phyloP scores from a whole-genome alignment of 2,329 filamentous ascomycete genomes.

The Zymoseptoria tritici region DNA sequence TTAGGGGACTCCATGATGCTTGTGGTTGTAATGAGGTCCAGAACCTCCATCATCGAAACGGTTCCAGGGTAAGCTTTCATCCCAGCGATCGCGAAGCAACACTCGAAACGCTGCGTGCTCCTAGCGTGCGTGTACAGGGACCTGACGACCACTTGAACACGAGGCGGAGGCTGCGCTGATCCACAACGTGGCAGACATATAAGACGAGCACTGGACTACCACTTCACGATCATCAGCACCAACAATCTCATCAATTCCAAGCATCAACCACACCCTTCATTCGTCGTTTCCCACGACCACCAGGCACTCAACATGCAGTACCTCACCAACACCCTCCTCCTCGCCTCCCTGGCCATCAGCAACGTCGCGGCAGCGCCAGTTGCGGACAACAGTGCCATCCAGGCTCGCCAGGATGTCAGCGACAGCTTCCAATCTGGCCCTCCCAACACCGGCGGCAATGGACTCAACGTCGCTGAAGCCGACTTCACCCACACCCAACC shows the following conservation, averaged over 20 bases:
- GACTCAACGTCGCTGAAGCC: background rate
- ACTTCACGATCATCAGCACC: too few species aligned
- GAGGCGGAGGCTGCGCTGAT: background rate
- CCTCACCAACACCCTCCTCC: background rate
- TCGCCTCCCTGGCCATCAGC: background rate
- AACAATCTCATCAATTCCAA: background rate
- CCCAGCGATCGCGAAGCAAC: background rate
- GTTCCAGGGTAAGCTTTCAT: background rate
- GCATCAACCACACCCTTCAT: background rate
- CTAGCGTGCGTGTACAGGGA: background rate
- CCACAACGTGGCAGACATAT: background rate
- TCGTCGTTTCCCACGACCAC: background rate
- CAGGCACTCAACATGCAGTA: background rate
- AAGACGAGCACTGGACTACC: background rate
- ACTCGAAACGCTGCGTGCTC: background rate
- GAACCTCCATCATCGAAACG: background rate
- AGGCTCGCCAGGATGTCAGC: background rate
- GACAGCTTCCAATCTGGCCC: too few species aligned
- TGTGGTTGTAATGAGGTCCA: background rate
- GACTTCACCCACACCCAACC: background rate
- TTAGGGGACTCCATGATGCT: background rate
- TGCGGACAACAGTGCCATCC: background rate
- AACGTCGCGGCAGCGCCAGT: background rate
- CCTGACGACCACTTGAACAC: background rate
- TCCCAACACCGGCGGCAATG: background rate